Evolutionary conservation across 1,139 yeast species (phyloP), one percentile per base, ranked within the genome.

Genomic region (Taphrina wiesneri): DNA sequence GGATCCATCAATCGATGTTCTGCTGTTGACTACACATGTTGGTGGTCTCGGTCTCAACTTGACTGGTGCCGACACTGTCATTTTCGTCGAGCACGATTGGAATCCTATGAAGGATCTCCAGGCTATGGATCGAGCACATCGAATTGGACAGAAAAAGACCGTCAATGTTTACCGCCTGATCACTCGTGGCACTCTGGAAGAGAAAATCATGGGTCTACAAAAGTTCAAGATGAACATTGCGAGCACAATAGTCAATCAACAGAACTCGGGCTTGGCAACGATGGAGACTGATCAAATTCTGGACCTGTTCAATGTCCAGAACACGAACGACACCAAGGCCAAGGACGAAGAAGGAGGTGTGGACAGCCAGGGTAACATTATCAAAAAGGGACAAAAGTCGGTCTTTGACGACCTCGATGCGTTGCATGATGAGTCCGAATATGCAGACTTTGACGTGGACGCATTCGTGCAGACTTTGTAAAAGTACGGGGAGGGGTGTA

Each of bases 51-150:
- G 99, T 13, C 85, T 95, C 74, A 95, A 95, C 75, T 82, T 95
- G 75, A 95, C 99, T 0, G 99, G 99, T 70, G 99, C 99, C 0
- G 99, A 95, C 75, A 95, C 99, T 0, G 99, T 95, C 62, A 93
- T 95, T 15, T 95, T 95, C 78, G 96, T 95, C 46, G 99, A 95
- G 74, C 99, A 95, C 74, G 99, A 95, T 77, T 95, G 99, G 99
- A 95, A 95, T 75, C 99, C 99, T 26, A 95, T 95, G 99, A 93
- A 91, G 74, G 99, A 95, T 79, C 81, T 95, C 69, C 99, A 95
- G 76, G 99, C 99, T 0, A 95, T 95, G 99, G 99, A 95, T 75
- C 83, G 99, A 74, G 99, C 99, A 0, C 99, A 95, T 77, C 83
- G 99, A 76, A 85, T 95, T 71, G 99, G 99, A 3, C 99, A 95